Evolutionary conservation across 2,329 filamentous ascomycete species (phyloP), one percentile per base, ranked within the genome.

Genomic region (Domatiomyces globalis): DNA sequence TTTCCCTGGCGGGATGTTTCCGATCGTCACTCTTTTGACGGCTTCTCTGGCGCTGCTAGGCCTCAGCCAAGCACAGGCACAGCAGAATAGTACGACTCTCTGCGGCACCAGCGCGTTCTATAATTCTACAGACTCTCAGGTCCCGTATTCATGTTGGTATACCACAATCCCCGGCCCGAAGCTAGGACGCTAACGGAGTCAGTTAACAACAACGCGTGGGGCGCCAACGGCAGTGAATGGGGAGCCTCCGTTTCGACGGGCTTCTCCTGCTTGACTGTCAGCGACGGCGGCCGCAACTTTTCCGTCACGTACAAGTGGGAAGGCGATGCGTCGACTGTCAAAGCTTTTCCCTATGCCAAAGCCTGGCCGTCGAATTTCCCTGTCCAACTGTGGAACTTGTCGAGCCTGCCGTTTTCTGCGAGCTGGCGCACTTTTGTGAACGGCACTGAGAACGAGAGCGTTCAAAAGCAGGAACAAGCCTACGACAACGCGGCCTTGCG

Each of bases 141-240:
- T 53, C 9, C 52, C 55, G 6, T 56, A 56, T 29, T 27, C 49
- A 17, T 56, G 54, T 56, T 25, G 46, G 54, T 45, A 36, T 7
- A 12, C 15, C 15, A 25, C 27, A 33, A 5, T 19, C 17, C 12
- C 17, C 5, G 22, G 18, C 43, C 25, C n/a, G n/a, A 12, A 20
- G 17, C 6, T 29, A 9, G 36, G 12, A 7, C 44, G 20, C 19
- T 48, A 8, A 46, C 18, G 12, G 15, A 17, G 9, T 46, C 27
- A 53, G 51, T 54, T 36, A 56, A 56, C 45, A 56, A 56, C 43
- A 56, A 56, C 45, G 52, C 50, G 29, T 56, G 54, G 54, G 54
- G 54, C 8, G 51, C 53, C 29, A 49, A 53, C 46, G 51, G 51
- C 20, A n/a, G 36, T 17, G 49, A 45, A 29, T 42, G 48, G 20